Evolutionary conservation across 805 yeast genomes (phyloP), one percentile per base, ranked within the genome.

Genomic region (Dipodascopsis uninucleata): DNA sequence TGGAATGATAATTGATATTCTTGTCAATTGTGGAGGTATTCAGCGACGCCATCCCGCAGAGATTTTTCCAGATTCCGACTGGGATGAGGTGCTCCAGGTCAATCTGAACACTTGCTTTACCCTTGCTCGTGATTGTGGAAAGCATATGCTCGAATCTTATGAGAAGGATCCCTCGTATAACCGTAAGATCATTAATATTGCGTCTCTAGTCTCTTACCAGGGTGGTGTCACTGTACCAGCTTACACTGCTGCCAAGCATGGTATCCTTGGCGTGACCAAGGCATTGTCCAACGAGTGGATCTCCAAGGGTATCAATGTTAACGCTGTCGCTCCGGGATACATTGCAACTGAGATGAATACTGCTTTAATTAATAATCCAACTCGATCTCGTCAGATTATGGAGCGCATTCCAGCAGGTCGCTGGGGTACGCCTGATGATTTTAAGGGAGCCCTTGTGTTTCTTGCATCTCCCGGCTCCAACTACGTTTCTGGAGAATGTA

Each of bases 291-390:
- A 70, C 43, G 77, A 74, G 47, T 72, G 76, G 75, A 62, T 74
- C 3, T 36, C 59, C 6, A 58, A 62, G 37, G 75, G 77, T 0
- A 69, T 74, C 50, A 65, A 63, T 44, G 75, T 73, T 43, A 74
- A 75, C 52, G 67, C 71, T n/a, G 64, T 74, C 40, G 74, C 72
- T 25, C 78, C 79, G 4, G 78, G 79, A 2, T 73, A 67, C 44
- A 67, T 74, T 48, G 57, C 57, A n/a, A 74, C 78, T 2, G 71
- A 71, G 40, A 69, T 73, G 74, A 72, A 72, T 24, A 47, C 50
- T 7, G 58, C 55, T 1, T 38, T 70, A 29, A 45, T 59, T 5
- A 47, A 54, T 2, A 58, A 66, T 49, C 55, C 53, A 10, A 58
- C 35, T 0, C 65, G 55, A 41, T 52, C 54, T 16, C 36, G 55